phyloP scores from a whole-genome alignment of 2,329 filamentous ascomycete species.

The Fusarium brachygibbosum region DNA sequence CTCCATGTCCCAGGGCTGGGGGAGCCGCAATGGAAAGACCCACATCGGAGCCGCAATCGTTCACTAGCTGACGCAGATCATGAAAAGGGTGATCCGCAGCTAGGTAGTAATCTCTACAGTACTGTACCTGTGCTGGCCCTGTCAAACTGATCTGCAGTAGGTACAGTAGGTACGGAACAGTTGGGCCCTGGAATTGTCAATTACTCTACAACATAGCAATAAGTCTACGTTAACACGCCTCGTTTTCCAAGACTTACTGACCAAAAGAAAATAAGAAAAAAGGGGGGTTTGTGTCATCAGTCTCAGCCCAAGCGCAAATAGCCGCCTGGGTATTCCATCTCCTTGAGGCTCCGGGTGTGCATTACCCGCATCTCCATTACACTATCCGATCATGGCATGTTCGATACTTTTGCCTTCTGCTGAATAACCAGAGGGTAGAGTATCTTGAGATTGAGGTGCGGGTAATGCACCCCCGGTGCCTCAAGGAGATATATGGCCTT shows the following conservation, averaged over 20 bases:
- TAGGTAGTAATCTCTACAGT: slow-evolving; percentile 11
- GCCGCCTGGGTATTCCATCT: slow-evolving; percentile 3
- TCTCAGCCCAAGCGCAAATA: slow-evolving; percentile 16
- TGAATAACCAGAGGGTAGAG: no score
- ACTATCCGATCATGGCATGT: no score
- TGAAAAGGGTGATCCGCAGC: slow-evolving; percentile 45
- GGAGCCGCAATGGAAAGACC: slow-evolving; percentile 45
- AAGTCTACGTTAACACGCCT: slow-evolving; percentile 8
- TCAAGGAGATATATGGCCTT: no score
- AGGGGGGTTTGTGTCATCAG: slow-evolving; percentile 22
- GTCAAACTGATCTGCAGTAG: background rate
- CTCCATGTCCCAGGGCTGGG: slow-evolving; percentile 38
- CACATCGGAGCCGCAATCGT: slow-evolving; percentile 50
- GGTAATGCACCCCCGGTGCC: no score
- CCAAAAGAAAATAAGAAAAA: background rate
- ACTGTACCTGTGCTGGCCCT: slow-evolving; percentile 3
- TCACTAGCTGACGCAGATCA: slow-evolving; percentile 43
- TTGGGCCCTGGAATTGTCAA: slow-evolving; percentile 34
- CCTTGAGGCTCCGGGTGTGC: no score
- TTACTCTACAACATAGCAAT: background rate
- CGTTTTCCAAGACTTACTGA: slow-evolving; percentile 17
- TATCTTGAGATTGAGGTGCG: no score
- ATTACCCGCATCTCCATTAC: no score
- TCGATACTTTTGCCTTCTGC: no score
- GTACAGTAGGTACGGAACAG: no score